Base-by-base conservation (phyloP, 176 grass and related monocot species). In the Oryza longistaminata region DNA sequence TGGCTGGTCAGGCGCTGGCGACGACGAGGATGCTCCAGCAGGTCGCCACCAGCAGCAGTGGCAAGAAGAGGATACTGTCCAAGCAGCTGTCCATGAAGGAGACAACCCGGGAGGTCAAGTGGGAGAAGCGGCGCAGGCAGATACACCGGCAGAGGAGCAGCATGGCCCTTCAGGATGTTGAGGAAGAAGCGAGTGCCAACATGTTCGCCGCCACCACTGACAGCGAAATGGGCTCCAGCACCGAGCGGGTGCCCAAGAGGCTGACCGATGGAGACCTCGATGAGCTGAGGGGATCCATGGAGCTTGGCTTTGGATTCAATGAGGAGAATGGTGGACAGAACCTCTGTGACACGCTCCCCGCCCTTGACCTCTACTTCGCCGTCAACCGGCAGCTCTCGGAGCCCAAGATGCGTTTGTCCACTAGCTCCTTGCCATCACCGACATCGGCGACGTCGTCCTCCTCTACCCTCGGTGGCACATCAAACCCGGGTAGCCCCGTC, bases 71-170 rank as follows among this genome's bases (percentile, higher is more conserved):
- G 84, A 69, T 66, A 11, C 48, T 92, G 31, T 77, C 91, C 0
- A 92, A 92, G 84, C 87, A 89, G 66, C 9, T 84, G 0, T 92
- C 84, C 21, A 89, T 92, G 91, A 87, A 87, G 66, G 87, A 92
- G 80, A 92, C 84, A 3, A 89, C 76, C 35, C 45, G 84, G 16
- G 87, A 92, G 87, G 76, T 79, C 21, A 92, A 92, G 58, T 92
- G 91, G 91, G 91, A 92, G 80, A 84, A 78, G 71, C 76, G 84
- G 2, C 58, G 87, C 16, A 44, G 81, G 34, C 91, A 92, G 80
- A 89, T 92, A 67, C 80, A 89, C 4, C 84, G 68, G 0, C 52
- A 69, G 66, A 76, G 81, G 78, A 86, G 88, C 33, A 75, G 13
- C 70, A 69, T 33, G 43, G 31, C 75, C 65, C 13, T 73, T 6